Conservation (phyloP, 2,329 filamentous ascomycete species). For the Cadophora gregata region DNA sequence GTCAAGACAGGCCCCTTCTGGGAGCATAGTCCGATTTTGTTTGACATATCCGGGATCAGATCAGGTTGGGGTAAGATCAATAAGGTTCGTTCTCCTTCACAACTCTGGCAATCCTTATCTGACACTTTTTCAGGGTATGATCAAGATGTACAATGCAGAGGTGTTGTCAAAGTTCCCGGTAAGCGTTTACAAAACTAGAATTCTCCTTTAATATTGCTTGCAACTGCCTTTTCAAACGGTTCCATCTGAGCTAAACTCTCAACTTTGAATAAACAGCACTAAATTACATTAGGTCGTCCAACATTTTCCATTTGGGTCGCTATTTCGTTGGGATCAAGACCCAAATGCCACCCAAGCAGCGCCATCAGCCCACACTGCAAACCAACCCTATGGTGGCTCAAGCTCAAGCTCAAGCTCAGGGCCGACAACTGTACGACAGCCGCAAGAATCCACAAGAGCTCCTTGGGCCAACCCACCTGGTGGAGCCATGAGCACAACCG, state of each 20-base stretch:
- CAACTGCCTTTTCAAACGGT: neutral
- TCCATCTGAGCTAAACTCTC: neutral
- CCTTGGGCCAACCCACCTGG: slow-evolving; percentile 37
- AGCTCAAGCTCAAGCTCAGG: slow-evolving; percentile 29
- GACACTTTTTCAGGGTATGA: slow-evolving; percentile 73
- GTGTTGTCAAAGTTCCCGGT: slow-evolving; percentile 93
- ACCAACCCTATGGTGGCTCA: slow-evolving; percentile 51
- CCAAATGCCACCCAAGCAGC: slow-evolving; percentile 59
- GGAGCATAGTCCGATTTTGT: slow-evolving; percentile 94
- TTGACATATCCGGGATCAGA: slow-evolving; percentile 89
- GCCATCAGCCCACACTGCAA: slow-evolving; percentile 62
- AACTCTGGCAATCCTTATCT: neutral
- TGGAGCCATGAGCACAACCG: slow-evolving; percentile 39
- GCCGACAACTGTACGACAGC: slow-evolving; percentile 29
- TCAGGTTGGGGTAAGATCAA: slow-evolving; percentile 99
- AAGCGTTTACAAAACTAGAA: neutral
- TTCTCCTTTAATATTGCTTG: neutral
- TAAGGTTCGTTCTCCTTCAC: slow-evolving; percentile 57
- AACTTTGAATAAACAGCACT: neutral
- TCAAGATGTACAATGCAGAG: slow-evolving; percentile 99
- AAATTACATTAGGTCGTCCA: slow-evolving; percentile 68
- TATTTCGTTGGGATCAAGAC: slow-evolving; percentile 79
- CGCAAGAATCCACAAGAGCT: slow-evolving; percentile 39
- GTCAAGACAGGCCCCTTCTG: slow-evolving; percentile 97
- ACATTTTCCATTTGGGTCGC: slow-evolving; percentile 83